Percentiles rank a stretch among this genome's conserved stretches.
phyloP scores from a whole-genome alignment of 768 basidiomycete genomes.

The Cystofilobasidium capitatum region DNA sequence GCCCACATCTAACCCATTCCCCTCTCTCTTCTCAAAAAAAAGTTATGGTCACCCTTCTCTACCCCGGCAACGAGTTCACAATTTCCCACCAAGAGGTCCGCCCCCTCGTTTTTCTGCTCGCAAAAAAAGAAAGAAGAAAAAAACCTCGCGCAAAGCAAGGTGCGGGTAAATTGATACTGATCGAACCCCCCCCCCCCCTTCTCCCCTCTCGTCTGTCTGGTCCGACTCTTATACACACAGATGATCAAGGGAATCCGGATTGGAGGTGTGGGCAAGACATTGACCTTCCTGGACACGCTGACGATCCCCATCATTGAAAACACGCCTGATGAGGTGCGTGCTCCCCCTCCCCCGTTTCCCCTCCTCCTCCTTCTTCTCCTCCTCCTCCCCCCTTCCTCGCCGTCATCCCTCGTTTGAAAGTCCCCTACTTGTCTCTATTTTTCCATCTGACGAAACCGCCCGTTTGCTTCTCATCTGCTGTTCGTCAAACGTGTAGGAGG shows the following conservation, averaged over 20 bases:
- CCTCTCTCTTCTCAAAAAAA: no score
- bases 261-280: constrained; percentile 61
- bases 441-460: no score
- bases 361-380: no score
- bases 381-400: no score
- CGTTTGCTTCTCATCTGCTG: no score
- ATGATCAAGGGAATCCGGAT: constrained; percentile 86
- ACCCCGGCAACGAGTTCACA: constrained; percentile 58
- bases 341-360: no score
- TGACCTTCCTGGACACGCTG: constrained; percentile 77
- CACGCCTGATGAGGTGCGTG: constrained; percentile 81
- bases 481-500: no score
- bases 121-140: not conserved
- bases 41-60: constrained; percentile 76
- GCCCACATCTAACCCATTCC: no score
- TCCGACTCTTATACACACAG: constrained; percentile 38
- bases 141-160: not conserved
- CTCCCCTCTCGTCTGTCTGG: not conserved
- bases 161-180: no score
- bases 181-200: not conserved
- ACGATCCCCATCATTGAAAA: constrained; percentile 83
- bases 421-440: no score
- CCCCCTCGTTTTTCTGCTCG: not conserved
- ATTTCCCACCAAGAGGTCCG: constrained; percentile 66
- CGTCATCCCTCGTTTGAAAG: no score